A percentile compares a stretch with the other conserved stretches of the same genome.
phyloP scores from a whole-genome alignment of 176 grass and related monocot genomes.

The Raddia distichophylla region DNA sequence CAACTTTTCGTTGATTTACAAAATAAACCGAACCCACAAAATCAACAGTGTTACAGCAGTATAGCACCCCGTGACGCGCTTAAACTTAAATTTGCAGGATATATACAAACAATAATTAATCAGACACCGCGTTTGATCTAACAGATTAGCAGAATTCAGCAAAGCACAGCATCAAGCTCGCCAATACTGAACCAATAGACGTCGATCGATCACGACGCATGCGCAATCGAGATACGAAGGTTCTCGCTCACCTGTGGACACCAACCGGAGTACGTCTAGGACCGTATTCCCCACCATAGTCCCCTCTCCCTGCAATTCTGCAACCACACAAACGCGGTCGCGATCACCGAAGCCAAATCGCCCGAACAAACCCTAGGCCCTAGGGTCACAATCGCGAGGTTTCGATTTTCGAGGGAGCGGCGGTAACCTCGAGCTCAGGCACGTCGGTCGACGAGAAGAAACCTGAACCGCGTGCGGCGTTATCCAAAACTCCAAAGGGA shows the following conservation, averaged over 20 bases:
- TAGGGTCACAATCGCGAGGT: background rate
- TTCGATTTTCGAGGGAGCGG: background rate
- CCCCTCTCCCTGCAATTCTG: background rate
- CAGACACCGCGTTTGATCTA: too few relatives aligned
- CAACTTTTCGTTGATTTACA: background rate
- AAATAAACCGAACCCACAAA: background rate
- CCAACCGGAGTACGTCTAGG: conserved; percentile 41
- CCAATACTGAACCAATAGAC: background rate
- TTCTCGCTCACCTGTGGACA: conserved; percentile 44
- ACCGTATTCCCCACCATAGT: conserved; percentile 12
- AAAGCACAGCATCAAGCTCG: background rate
- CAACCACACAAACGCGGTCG: background rate
- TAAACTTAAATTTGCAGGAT: background rate
- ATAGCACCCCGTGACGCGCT: background rate
- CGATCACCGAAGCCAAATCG: background rate
- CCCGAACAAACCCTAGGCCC: too few relatives aligned
- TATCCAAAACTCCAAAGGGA: too few relatives aligned
- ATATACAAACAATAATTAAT: background rate
- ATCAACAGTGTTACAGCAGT: background rate
- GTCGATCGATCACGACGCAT: background rate
- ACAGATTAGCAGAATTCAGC: background rate
- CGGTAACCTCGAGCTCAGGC: conserved; percentile 7
- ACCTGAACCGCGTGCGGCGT: background rate
- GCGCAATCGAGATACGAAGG: background rate
- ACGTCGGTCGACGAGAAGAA: background rate